A percentile compares a stretch with the other conserved stretches of the same genome.
phyloP scores from a whole-genome alignment of 2,329 filamentous ascomycete genomes.

The Septoria linicola region DNA sequence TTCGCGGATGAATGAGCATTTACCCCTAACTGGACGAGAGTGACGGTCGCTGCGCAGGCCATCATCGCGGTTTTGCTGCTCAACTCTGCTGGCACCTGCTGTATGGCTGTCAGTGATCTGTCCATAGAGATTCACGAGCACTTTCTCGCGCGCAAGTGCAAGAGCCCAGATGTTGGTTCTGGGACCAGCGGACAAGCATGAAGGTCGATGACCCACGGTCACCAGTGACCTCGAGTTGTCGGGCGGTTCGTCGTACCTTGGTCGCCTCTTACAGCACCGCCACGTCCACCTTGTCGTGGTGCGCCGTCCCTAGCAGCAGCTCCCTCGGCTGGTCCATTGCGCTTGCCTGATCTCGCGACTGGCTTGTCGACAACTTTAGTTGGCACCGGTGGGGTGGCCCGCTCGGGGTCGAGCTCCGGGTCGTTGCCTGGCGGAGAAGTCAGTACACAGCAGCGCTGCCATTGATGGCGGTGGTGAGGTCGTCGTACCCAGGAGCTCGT shows the following conservation, averaged over 20 bases:
- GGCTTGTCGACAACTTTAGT: constrained; percentile 89
- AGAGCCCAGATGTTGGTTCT: no score
- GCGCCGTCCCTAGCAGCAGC: constrained; percentile 47
- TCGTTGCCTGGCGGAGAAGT: constrained; percentile 57
- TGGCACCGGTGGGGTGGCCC: constrained; percentile 67
- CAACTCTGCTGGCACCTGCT: constrained; percentile 80
- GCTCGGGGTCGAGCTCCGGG: constrained; percentile 70
- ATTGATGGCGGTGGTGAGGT: constrained; percentile 15
- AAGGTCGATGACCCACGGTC: background rate
- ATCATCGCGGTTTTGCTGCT: constrained; percentile 71
- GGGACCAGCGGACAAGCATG: background rate
- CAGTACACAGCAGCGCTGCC: constrained; percentile 15
- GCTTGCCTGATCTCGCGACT: constrained; percentile 74
- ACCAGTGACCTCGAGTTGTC: background rate
- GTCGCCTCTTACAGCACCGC: constrained; percentile 69
- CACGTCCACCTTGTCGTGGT: constrained; percentile 46
- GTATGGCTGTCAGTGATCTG: constrained; percentile 1
- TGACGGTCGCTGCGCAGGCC: constrained; percentile 52
- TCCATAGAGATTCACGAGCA: background rate
- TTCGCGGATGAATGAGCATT: background rate
- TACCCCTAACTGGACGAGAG: constrained; percentile 41
- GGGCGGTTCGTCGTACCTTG: constrained; percentile 59
- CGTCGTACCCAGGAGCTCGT: constrained; percentile 89
- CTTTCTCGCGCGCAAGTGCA: no score
- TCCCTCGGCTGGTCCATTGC: constrained; percentile 76